These are phyloP conservation scores for Dactylellina parvicollis DNA, from an alignment of 2,329 filamentous ascomycete genomes.

Conservation along the genomic window DNA sequence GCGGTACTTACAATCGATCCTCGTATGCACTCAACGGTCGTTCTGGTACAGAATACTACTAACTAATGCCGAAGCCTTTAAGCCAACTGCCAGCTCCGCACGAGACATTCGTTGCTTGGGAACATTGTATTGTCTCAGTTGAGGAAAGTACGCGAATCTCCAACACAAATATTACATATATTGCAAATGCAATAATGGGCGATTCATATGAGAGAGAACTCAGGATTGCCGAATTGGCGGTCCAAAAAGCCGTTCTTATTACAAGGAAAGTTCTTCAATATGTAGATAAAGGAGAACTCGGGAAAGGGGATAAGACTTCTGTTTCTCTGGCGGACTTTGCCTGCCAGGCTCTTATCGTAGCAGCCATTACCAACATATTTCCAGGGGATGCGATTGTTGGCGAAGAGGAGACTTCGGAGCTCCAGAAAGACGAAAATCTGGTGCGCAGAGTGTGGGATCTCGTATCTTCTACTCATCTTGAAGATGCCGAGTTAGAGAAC, in stretches of 20 bases:
- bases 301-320: slow-evolving; percentile 68
- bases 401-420: slow-evolving; percentile 70
- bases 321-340: slow-evolving; percentile 72
- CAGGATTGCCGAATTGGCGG: slow-evolving; percentile 82
- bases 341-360: slow-evolving; percentile 68
- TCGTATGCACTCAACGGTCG: no score
- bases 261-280: slow-evolving; percentile 82
- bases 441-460: slow-evolving; percentile 83
- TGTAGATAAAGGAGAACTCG: slow-evolving; percentile 66
- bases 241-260: slow-evolving; percentile 80
- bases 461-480: slow-evolving; percentile 74
- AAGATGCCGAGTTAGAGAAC: slow-evolving; percentile 69
- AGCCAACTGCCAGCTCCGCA: no score
- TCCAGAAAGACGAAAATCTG: slow-evolving; percentile 76
- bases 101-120: no score
- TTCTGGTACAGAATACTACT: no score
- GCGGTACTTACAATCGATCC: no score
- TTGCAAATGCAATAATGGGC: background rate
- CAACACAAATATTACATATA: background rate
- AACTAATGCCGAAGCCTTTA: no score
- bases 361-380: slow-evolving; percentile 66
- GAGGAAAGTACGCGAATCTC: background rate
- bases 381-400: slow-evolving; percentile 68
- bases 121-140: background rate
- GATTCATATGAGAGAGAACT: slow-evolving; percentile 70